These are phyloP conservation scores for Exophiala dermatitidis DNA, from an alignment of 2,329 filamentous ascomycete species.

Conservation along the genomic window DNA sequence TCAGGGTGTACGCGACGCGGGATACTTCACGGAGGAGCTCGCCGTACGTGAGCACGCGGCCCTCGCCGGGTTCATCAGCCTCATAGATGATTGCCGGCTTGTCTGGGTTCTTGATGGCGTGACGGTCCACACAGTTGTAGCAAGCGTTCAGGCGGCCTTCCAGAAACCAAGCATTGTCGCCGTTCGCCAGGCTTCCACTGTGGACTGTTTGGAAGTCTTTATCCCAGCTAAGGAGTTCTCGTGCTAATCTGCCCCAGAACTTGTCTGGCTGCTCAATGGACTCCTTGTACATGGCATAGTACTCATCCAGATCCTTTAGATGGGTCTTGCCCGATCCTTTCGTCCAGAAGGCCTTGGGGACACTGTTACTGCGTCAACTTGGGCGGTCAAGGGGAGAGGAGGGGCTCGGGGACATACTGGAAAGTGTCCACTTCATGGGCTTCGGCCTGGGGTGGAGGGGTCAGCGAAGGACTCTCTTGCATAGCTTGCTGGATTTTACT, in stretches of 20 bases:
- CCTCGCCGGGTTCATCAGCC: slow-evolving; percentile 80
- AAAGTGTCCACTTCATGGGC: slow-evolving; percentile 44
- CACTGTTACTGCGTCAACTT: slow-evolving; percentile 29
- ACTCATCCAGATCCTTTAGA: slow-evolving; percentile 53
- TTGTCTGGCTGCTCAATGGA: slow-evolving; percentile 82
- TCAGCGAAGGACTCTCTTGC: slow-evolving; percentile 5
- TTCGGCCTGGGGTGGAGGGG: slow-evolving; percentile 30
- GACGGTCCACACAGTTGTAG: slow-evolving; percentile 95
- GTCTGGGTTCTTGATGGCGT: slow-evolving; percentile 90
- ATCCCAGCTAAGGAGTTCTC: slow-evolving; percentile 84
- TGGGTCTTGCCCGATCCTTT: slow-evolving; percentile 58
- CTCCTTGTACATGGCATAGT: slow-evolving; percentile 62
- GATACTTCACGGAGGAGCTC: slow-evolving; percentile 92
- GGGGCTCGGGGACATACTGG: slow-evolving; percentile 32
- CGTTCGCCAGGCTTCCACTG: slow-evolving; percentile 65
- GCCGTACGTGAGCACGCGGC: slow-evolving; percentile 83
- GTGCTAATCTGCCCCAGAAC: slow-evolving; percentile 83
- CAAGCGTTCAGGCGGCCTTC: slow-evolving; percentile 92
- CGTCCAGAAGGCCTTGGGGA: slow-evolving; percentile 50
- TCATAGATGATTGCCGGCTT: slow-evolving; percentile 97
- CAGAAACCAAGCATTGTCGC: slow-evolving; percentile 89
- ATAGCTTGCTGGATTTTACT: slow-evolving; percentile 19
- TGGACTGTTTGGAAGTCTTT: slow-evolving; percentile 86
- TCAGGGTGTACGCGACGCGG: slow-evolving; percentile 76
- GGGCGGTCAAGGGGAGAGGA: neutral